A percentile compares a stretch with the other conserved stretches of the same genome.
These are phyloP conservation scores for Solanum bukasovii DNA, from an alignment of 257 asterid species.

Conservation along the genomic window DNA sequence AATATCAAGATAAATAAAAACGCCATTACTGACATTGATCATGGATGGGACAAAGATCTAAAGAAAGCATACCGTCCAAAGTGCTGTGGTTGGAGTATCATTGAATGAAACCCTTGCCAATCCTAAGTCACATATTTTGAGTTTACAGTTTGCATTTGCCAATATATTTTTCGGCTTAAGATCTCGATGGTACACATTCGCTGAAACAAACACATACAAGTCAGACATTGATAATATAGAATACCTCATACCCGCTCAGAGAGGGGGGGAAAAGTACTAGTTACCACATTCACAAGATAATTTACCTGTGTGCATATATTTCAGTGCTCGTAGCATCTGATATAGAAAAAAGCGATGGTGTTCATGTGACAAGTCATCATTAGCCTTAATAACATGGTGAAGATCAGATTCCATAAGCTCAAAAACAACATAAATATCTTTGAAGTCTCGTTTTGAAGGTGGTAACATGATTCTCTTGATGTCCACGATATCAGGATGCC, in stretches of 20 bases:
- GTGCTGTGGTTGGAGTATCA: constrained; percentile 74
- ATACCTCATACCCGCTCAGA: neutral
- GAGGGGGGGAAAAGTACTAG: neutral
- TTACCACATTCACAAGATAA: neutral
- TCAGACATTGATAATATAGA: neutral
- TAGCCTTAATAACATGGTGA: constrained; percentile 92
- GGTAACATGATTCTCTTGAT: constrained; percentile 87
- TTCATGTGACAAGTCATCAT: constrained; percentile 84
- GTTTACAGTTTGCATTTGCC: constrained; percentile 98
- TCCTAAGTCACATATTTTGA: constrained; percentile 88
- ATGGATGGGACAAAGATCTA: neutral
- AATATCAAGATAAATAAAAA: neutral
- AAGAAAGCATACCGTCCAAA: constrained; percentile 70
- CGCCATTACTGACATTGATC: neutral
- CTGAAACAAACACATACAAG: constrained; percentile 35
- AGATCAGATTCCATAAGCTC: constrained; percentile 98
- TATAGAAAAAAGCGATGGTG: constrained; percentile 89
- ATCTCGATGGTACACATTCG: constrained; percentile 89
- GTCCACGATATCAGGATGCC: constrained; percentile 93
- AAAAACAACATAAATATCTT: constrained; percentile 77
- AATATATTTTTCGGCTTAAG: constrained; percentile 88
- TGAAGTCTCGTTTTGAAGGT: constrained; percentile 76
- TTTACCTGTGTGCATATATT: constrained; percentile 88
- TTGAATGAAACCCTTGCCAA: constrained; percentile 86
- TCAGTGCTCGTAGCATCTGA: constrained; percentile 84